Base-by-base conservation (phyloP, 2,329 filamentous ascomycete genomes). In the Fusarium protoensiforme region DNA sequence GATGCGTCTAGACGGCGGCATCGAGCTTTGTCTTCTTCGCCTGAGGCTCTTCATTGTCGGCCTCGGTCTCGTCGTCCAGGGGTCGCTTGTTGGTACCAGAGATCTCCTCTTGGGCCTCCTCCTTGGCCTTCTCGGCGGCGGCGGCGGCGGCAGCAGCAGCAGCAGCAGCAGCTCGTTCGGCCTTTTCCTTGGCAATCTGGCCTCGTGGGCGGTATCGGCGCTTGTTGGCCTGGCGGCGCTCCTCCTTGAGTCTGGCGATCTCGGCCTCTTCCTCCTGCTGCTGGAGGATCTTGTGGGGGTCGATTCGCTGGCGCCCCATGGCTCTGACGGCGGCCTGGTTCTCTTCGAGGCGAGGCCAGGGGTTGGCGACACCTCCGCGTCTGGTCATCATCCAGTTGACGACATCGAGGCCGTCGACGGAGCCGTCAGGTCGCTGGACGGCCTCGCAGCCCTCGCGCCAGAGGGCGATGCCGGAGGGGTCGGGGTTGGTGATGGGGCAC, bases 141-240 rank as follows among this genome's bases (percentile, higher is more conserved):
- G 63, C 53, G 20, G 71, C 68, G 20, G 66, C 64, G n/a, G 39
- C 48, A 29, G 54, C 63, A 18, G 63, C 53, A 24, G 71, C 68
- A 20, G 66, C 64, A 27, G 62, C 54, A 22, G 71, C 68, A 27
- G 66, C 72, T 33, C 57, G 56, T 57, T 73, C 62, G 5, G 70
- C 67, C 56, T 67, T 71, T 46, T 77, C 75, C 58, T 57, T 75
- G 16, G 62, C 65, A 33, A 72, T 65, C 24, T 76, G 62, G 11
- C 74, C 66, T 46, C 75, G 64, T n/a, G 72, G 72, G 14, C 70
- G 62, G 41, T 76, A 78, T 48, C 71, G 72, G n/a, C 65, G 61
- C 39, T 78, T 78, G 48, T 74, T 78, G 20, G 72, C 75, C 35
- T 68, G 58, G 11, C 74, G 72, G 27, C 67, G 64, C 54, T 73